A percentile compares a stretch with the other conserved stretches of the same genome.
Conservation (phyloP, 2,329 filamentous ascomycete genomes). For the Aspergillus novoparasiticus region DNA sequence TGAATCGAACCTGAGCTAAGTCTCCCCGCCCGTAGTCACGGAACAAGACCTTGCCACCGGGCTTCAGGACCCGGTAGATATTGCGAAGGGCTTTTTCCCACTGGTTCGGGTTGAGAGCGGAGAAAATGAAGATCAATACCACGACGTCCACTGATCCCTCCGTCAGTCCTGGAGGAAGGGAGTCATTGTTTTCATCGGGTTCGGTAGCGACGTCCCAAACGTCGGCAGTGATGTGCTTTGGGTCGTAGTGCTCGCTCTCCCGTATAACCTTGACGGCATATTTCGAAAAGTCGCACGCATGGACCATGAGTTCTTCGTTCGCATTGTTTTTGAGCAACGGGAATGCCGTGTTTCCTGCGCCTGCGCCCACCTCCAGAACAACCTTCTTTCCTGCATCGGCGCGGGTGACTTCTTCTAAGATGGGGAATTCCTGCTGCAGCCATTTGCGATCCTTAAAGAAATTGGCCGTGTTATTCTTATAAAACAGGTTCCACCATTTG, state of each 20-base stretch:
- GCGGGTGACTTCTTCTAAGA: constrained; percentile 74
- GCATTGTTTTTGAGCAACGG: constrained; percentile 82
- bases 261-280: constrained; percentile 94
- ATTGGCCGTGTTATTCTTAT: constrained; percentile 94
- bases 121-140: constrained; percentile 96
- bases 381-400: constrained; percentile 69
- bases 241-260: constrained; percentile 73
- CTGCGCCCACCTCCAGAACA: constrained; percentile 88
- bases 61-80: constrained; percentile 79
- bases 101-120: constrained; percentile 79
- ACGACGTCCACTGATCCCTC: constrained; percentile 88
- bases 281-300: constrained; percentile 96
- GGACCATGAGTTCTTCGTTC: constrained; percentile 78
- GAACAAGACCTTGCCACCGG: constrained; percentile 91
- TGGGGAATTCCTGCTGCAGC: constrained; percentile 92
- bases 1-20: constrained; percentile 93
- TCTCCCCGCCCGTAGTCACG: constrained; percentile 96
- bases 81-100: constrained; percentile 84
- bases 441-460: constrained; percentile 99
- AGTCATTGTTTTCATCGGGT: constrained; percentile 47
- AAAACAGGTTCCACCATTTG: constrained; percentile 98
- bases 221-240: constrained; percentile 76
- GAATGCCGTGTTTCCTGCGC: constrained; percentile 95
- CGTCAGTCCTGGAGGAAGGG: constrained; percentile 72
- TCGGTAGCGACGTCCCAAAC: constrained; percentile 87